Percentiles rank a stretch among this genome's conserved stretches.
Conservation (phyloP, 2,329 filamentous ascomycete species). For the Sphaerulina populicola region DNA sequence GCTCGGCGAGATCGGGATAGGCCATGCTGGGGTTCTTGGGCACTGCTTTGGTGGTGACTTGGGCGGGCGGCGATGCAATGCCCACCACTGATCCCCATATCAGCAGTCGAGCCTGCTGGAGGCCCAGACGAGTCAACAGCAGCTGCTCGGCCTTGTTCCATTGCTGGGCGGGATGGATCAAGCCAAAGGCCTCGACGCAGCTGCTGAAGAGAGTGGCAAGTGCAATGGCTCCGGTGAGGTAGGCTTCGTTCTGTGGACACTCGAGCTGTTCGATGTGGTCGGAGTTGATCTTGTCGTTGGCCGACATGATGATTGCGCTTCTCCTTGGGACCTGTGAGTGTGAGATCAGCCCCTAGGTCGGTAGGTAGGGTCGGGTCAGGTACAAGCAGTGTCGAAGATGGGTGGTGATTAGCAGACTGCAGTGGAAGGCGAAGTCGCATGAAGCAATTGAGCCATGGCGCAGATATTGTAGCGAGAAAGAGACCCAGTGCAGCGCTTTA, state of each 20-base stretch:
- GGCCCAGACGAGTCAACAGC: slow-evolving; percentile 37
- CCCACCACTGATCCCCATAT: slow-evolving; percentile 44
- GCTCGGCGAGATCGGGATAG: slow-evolving; percentile 40
- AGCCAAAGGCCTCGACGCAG: slow-evolving; percentile 42
- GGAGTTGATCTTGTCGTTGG: slow-evolving; percentile 16
- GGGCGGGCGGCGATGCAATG: slow-evolving; percentile 38
- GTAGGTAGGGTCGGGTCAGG: too few species aligned
- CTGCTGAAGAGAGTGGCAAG: slow-evolving; percentile 42
- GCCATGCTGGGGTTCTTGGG: slow-evolving; percentile 38
- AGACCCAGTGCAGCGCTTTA: too few species aligned
- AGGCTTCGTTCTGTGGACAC: slow-evolving; percentile 26
- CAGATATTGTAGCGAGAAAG: too few species aligned
- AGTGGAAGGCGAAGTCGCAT: too few species aligned
- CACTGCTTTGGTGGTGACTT: slow-evolving; percentile 39
- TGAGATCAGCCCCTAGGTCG: too few species aligned
- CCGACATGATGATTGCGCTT: slow-evolving; percentile 8
- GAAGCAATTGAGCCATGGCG: too few species aligned
- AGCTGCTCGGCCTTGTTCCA: slow-evolving; percentile 39
- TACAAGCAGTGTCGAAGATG: too few species aligned
- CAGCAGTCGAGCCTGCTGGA: slow-evolving; percentile 42
- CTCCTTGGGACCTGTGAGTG: not conserved
- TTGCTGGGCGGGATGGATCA: slow-evolving; percentile 39
- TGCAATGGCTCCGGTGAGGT: slow-evolving; percentile 36
- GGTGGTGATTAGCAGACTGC: not conserved
- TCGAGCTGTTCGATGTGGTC: slow-evolving; percentile 22